Percentiles rank a stretch among this genome's conserved stretches.
Conservation (phyloP, 768 basidiomycete genomes). For the Russula sp. region DNA sequence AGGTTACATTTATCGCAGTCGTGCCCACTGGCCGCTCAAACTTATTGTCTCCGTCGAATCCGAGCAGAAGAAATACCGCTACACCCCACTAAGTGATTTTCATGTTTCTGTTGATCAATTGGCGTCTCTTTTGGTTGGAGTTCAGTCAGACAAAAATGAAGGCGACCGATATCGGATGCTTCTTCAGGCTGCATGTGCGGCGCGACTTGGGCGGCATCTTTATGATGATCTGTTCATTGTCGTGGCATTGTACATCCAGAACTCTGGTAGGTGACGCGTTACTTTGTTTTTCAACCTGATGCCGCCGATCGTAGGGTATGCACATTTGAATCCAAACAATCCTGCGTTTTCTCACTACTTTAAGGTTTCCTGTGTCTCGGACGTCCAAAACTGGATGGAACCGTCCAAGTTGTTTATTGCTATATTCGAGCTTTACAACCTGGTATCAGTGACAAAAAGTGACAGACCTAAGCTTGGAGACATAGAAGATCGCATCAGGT, state of each 20-base stretch:
- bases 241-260: background rate
- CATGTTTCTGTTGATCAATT: background rate
- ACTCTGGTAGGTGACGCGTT: background rate
- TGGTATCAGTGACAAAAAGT: too few species aligned
- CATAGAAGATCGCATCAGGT: too few species aligned
- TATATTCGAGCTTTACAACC: too few species aligned
- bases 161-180: background rate
- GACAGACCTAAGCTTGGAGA: too few species aligned
- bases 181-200: background rate
- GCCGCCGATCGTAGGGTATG: too few species aligned
- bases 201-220: background rate
- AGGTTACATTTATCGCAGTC: background rate
- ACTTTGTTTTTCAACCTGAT: background rate
- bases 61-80: background rate
- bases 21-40: background rate
- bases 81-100: slow-evolving; percentile 13
- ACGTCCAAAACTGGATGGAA: too few species aligned
- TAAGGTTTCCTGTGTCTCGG: too few species aligned
- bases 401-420: too few species aligned
- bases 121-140: background rate
- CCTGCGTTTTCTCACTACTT: background rate
- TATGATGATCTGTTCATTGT: background rate
- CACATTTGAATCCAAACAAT: background rate
- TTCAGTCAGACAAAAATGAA: background rate
- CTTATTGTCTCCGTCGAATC: background rate